phyloP scores from a whole-genome alignment of 352 stramenopile species.

The Globisporangium middletonii region DNA sequence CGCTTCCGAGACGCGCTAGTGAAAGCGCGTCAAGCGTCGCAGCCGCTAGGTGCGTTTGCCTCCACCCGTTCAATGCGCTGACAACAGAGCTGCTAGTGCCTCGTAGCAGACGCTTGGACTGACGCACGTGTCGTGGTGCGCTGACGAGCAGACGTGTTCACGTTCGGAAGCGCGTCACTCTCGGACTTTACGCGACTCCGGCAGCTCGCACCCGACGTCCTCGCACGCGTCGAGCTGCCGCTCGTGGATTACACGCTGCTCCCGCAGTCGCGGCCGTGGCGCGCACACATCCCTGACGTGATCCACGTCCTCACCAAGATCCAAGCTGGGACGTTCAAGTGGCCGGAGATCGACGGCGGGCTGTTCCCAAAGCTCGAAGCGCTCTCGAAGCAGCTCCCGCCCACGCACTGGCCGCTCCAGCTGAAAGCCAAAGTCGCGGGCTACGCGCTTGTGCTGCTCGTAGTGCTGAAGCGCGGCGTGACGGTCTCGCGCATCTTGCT shows the following conservation, averaged over 20 bases:
- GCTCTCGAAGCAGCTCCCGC: slow-evolving; percentile 25
- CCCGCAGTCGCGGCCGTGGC: slow-evolving; percentile 41
- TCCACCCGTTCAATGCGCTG: neutral
- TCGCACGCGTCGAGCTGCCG: slow-evolving; percentile 48
- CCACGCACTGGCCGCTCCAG: slow-evolving; percentile 31
- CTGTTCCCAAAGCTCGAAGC: slow-evolving; percentile 44
- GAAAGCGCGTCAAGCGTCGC: slow-evolving; percentile 31
- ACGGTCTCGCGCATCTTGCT: slow-evolving; percentile 44
- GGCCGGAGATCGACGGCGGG: slow-evolving; percentile 39
- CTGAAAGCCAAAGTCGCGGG: slow-evolving; percentile 37
- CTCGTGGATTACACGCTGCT: slow-evolving; percentile 58
- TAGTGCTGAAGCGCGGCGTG: slow-evolving; percentile 44
- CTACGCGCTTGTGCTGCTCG: slow-evolving; percentile 48
- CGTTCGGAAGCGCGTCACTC: slow-evolving; percentile 63
- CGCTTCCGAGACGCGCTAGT: slow-evolving; percentile 40
- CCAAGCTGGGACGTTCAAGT: slow-evolving; percentile 49
- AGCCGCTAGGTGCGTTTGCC: slow-evolving; percentile 7
- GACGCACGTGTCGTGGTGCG: slow-evolving; percentile 4
- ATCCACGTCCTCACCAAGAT: slow-evolving; percentile 44
- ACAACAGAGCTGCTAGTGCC: too few species aligned
- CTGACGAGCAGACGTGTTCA: slow-evolving; percentile 47
- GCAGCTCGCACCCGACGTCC: slow-evolving; percentile 27
- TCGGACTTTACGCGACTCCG: slow-evolving; percentile 62
- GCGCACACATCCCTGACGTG: slow-evolving; percentile 39
- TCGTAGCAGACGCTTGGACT: neutral